phyloP scores from a whole-genome alignment of 2,329 filamentous ascomycete species.

The Colletotrichum tanaceti region DNA sequence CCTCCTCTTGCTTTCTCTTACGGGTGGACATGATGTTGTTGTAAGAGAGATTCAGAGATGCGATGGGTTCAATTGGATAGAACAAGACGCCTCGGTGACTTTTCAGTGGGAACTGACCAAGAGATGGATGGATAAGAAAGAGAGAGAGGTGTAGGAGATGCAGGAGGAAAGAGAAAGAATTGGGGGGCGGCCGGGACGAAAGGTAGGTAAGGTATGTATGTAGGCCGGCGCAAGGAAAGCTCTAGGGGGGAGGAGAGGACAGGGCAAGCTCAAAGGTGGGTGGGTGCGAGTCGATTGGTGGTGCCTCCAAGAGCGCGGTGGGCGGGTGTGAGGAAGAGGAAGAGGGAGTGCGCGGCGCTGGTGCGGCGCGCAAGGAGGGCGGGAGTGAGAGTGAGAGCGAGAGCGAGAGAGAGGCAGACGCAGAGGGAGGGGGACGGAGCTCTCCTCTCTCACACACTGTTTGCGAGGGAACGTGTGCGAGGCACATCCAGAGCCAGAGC shows the following conservation, averaged over 20 bases:
- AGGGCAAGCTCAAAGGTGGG: slow-evolving; percentile 34
- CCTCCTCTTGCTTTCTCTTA: slow-evolving; percentile 66
- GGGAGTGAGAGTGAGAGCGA: slow-evolving; percentile 24
- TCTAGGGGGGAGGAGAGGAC: slow-evolving; percentile 29
- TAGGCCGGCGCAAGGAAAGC: slow-evolving; percentile 39
- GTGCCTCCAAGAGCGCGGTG: slow-evolving; percentile 21
- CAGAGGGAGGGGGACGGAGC: slow-evolving; percentile 29
- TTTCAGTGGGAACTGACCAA: slow-evolving; percentile 1
- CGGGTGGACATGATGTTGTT: slow-evolving; percentile 63
- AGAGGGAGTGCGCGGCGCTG: slow-evolving; percentile 29
- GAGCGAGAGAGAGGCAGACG: too few relatives aligned
- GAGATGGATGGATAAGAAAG: slow-evolving; percentile 28
- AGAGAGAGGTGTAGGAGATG: slow-evolving; percentile 32
- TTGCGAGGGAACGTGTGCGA: slow-evolving; percentile 37
- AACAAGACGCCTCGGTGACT: slow-evolving; percentile 1
- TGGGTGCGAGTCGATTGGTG: slow-evolving; percentile 37
- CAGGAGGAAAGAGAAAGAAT: slow-evolving; percentile 32
- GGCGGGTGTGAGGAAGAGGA: slow-evolving; percentile 31
- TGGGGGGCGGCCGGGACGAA: slow-evolving; percentile 37
- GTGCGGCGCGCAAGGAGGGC: slow-evolving; percentile 24
- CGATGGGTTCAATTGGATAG: slow-evolving; percentile 45
- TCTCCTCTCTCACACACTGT: slow-evolving; percentile 21
- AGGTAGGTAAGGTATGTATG: slow-evolving; percentile 38
- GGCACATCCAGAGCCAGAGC: slow-evolving; percentile 19
- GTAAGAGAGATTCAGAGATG: slow-evolving; percentile 30